Percentiles rank a stretch among this genome's conserved stretches.
phyloP scores from a whole-genome alignment of 495 filamentous ascomycete genomes.

The Aspergillus coremiiformis region DNA sequence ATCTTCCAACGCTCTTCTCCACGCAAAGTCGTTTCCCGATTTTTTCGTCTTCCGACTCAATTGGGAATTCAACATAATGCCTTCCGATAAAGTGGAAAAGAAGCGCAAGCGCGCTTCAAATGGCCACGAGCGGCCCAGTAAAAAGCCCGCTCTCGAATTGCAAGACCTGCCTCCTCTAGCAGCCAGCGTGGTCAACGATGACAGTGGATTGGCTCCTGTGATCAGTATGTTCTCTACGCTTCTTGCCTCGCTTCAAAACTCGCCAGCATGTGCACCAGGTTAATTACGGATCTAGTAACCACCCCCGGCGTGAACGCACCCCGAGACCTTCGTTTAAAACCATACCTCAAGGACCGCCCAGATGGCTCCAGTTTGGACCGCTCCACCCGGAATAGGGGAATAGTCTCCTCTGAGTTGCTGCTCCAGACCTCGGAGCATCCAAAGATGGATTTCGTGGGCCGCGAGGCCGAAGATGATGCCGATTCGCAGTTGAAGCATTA shows the following conservation, averaged over 20 bases:
- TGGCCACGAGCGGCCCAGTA: slow-evolving; percentile 47
- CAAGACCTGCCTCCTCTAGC: slow-evolving; percentile 38
- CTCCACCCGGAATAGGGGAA: slow-evolving; percentile 35
- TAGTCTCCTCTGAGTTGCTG: slow-evolving; percentile 55
- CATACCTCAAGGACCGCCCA: slow-evolving; percentile 52
- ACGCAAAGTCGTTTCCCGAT: neutral
- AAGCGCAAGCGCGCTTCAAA: slow-evolving; percentile 67
- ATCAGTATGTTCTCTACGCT: slow-evolving; percentile 43
- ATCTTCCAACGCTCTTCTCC: neutral
- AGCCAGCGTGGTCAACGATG: slow-evolving; percentile 51
- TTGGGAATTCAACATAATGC: slow-evolving; percentile 31
- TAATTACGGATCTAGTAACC: slow-evolving; percentile 43
- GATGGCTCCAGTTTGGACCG: slow-evolving; percentile 22
- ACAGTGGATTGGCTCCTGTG: slow-evolving; percentile 55
- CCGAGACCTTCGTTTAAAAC: slow-evolving; percentile 48
- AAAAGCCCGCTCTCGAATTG: slow-evolving; percentile 52
- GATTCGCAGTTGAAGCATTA: slow-evolving; percentile 75
- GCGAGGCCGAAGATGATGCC: slow-evolving; percentile 58
- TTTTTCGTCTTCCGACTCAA: neutral
- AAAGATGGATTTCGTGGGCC: slow-evolving; percentile 73
- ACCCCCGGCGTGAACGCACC: slow-evolving; percentile 59
- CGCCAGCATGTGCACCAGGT: neutral
- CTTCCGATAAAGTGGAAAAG: slow-evolving; percentile 48
- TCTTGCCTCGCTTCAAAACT: slow-evolving; percentile 9
- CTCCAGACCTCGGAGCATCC: slow-evolving; percentile 70